A percentile compares a stretch with the other conserved stretches of the same genome.
Conservation (phyloP, 1,284 basidiomycete genomes). For the Malassezia pachydermatis region DNA sequence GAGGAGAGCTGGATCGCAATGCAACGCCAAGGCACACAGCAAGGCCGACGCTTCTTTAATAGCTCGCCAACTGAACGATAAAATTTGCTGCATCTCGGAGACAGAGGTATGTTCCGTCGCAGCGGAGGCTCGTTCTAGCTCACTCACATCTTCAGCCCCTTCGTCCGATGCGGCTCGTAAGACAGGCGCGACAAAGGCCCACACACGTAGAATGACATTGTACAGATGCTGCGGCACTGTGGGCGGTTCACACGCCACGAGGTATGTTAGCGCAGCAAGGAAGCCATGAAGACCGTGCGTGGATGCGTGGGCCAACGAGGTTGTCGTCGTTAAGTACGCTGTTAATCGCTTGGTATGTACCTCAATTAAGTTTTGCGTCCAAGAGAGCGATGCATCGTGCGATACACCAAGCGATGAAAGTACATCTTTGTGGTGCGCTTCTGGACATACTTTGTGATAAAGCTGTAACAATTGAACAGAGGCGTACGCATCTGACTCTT, state of each 20-base stretch:
- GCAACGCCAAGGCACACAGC: slow-evolving; percentile 30
- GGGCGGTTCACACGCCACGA: slow-evolving; percentile 18
- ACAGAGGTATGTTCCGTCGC: slow-evolving; percentile 26
- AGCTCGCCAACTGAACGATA: slow-evolving; percentile 48
- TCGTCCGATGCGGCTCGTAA: slow-evolving; percentile 46
- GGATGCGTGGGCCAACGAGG: neutral
- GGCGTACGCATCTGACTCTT: slow-evolving; percentile 26
- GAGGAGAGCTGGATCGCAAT: slow-evolving; percentile 5
- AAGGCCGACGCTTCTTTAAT: slow-evolving; percentile 48
- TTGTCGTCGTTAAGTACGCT: slow-evolving; percentile 29
- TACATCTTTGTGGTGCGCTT: too few species aligned
- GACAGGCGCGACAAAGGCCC: slow-evolving; percentile 41
- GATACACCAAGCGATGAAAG: too few species aligned
- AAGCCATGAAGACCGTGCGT: slow-evolving; percentile 45
- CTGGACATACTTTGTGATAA: slow-evolving; percentile 22
- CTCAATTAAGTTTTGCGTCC: neutral
- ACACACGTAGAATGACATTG: slow-evolving; percentile 31
- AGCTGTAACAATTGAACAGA: slow-evolving; percentile 29
- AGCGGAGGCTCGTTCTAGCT: neutral
- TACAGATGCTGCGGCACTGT: neutral
- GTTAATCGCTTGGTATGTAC: slow-evolving; percentile 27
- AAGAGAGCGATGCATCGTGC: too few species aligned
- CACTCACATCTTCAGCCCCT: slow-evolving; percentile 15
- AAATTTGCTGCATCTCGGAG: slow-evolving; percentile 45
- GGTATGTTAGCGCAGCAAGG: slow-evolving; percentile 42